Evolutionary conservation across 257 asterid species (phyloP), one percentile per base, ranked within the genome.

Genomic region (Jacaranda mimosifolia): DNA sequence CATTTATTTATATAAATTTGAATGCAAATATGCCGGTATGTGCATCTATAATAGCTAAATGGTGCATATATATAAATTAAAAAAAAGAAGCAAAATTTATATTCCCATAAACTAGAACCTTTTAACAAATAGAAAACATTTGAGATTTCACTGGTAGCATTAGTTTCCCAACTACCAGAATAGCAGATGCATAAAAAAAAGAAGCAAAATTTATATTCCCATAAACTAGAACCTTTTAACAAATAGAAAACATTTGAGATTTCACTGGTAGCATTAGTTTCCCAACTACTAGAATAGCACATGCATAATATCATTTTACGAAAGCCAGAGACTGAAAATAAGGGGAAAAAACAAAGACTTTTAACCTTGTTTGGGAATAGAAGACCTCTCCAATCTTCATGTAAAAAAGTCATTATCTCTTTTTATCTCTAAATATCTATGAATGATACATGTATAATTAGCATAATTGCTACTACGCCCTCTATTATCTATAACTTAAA

Each of bases 381-480:
- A 17, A 57, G 36, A 18, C 13, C 39, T 57, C 5, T 40, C 6
- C 38, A 45, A 42, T 39, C 57, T 46, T 13, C 15, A 42, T 7
- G 4, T 45, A 21, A 3, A 11, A 18, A 43, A 40, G 63, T 11
- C 32, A 67, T 32, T 10, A 43, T 11, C 46, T 46, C 39, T 21
- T 75, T 39, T 63, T 39, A 6, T 74, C 70, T 75, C 5, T 21
- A 15, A 10, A 15, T 15, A 52, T 53, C 60, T 14, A 13, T 36
- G n/a, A 9, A 17, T 19, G 60, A 4, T 46, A 15, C 36, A 9
- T 46, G 46, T 59, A 63, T 1, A 42, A 66, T 42, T 59, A 48
- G 15, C 62, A 72, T 65, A 66, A 72, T n/a, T 52, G 63, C 67
- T 32, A n/a, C 21, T 57, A 48, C 21, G 46, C 11, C 53, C 19